Conservation (phyloP, 805 yeast species). For the Spathaspora hagerdaliae region DNA sequence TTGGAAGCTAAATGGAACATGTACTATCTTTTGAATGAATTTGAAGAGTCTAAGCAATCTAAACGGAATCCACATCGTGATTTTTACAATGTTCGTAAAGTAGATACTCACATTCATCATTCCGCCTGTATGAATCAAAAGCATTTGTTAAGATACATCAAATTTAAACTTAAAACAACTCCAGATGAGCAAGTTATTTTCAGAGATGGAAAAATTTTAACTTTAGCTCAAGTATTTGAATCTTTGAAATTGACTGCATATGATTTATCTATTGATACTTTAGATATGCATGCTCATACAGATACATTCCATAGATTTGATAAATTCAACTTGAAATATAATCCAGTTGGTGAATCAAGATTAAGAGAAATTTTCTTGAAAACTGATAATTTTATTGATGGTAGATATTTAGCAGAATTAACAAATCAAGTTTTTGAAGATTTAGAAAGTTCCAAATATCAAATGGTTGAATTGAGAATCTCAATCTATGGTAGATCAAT, state of each 20-base stretch:
- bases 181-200: slow-evolving; percentile 88
- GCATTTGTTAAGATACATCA: slow-evolving; percentile 89
- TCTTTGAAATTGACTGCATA: slow-evolving; percentile 90
- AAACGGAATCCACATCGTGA: slow-evolving; percentile 96
- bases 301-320: slow-evolving; percentile 98
- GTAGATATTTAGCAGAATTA: slow-evolving; percentile 86
- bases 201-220: slow-evolving; percentile 86
- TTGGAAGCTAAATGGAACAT: slow-evolving; percentile 96
- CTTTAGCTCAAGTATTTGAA: slow-evolving; percentile 85
- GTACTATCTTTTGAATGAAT: slow-evolving; percentile 83
- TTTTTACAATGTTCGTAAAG: slow-evolving; percentile 93
- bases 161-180: slow-evolving; percentile 82
- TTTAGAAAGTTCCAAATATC: slow-evolving; percentile 91
- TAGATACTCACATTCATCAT: slow-evolving; percentile 98
- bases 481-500: slow-evolving; percentile 87
- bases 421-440: slow-evolving; percentile 93
- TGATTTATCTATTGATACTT: slow-evolving; percentile 91
- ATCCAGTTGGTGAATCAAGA: slow-evolving; percentile 97
- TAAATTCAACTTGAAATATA: slow-evolving; percentile 93
- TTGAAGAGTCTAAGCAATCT: slow-evolving; percentile 85
- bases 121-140: slow-evolving; percentile 99
- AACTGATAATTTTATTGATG: slow-evolving; percentile 89
- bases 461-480: slow-evolving; percentile 94
- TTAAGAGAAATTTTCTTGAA: slow-evolving; percentile 92
- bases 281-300: slow-evolving; percentile 99